Base-by-base conservation (phyloP, 2,329 filamentous ascomycete species). In the Ophiostoma pallidulum region DNA sequence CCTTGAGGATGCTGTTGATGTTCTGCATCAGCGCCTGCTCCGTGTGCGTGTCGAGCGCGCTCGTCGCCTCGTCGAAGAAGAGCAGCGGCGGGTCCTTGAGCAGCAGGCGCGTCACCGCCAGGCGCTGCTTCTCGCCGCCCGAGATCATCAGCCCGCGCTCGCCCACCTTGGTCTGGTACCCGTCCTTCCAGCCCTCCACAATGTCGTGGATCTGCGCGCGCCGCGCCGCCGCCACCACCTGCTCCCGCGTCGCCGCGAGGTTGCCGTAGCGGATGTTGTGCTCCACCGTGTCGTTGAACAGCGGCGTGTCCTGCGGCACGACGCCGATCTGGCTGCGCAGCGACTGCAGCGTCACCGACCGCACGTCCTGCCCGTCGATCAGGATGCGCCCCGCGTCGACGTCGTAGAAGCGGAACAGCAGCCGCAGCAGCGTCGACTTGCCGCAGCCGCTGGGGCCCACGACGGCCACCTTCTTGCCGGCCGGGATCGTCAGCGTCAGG, bases 201-300 rank as follows among this genome's bases (percentile, higher is more conserved):
- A 84, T 87, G 38, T 92, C 82, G 64, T 96, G 84, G 49, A 98
- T 88, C 48, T 82, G 80, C 2, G 92, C 91, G 46, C 88, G 77
- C 59, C 82, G 80, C 2, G 92, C 89, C 0, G 88, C 92, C 26
- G 81, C 81, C 12, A 80, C 63, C 8, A 98, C 84, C 49, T 82
- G 73, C 28, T 88, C 86, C 9, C 75, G 71, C 0, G 81, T 74
- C 0, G 91, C 90, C 14, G 33, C 19, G 53, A 97, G 77, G 55
- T 85, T 78, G 43, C 92, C 92, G 63, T 98, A 98, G 53, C 81
- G 84, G 59, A 98, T 95, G 62, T 98, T 98, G 64, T 96, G 88
- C 61, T 86, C 84, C 50, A 98, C 91, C 0, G 89, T 92, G 60
- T 95, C 89, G 63, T 98, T 98, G 72, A 98, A 98, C 1, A 98